A percentile compares a stretch with the other conserved stretches of the same genome.
phyloP scores from a whole-genome alignment of 2,329 filamentous ascomycete genomes.

The Penicillium rolfsii region DNA sequence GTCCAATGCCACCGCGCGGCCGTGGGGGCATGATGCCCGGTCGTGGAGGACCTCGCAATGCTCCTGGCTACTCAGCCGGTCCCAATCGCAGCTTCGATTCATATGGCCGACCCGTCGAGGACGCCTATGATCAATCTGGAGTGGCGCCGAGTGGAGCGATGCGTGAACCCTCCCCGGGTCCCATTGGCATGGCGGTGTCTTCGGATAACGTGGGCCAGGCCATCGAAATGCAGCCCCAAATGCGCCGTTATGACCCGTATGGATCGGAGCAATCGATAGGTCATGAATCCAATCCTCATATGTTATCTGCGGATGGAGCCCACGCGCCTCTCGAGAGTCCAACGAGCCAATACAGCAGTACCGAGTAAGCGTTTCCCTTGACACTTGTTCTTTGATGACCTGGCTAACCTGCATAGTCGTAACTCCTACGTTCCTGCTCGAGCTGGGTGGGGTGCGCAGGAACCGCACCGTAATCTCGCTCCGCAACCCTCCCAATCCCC shows the following conservation, averaged over 20 bases:
- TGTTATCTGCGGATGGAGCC: constrained; percentile 32
- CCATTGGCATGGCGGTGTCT: constrained; percentile 41
- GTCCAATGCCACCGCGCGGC: constrained; percentile 35
- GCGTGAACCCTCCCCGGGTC: constrained; percentile 37
- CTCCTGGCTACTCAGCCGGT: constrained; percentile 56
- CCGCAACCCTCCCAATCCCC: constrained; percentile 19
- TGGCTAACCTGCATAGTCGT: constrained; percentile 22
- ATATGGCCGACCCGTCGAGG: constrained; percentile 41
- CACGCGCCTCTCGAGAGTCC: constrained; percentile 58
- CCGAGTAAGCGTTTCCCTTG: constrained; percentile 64
- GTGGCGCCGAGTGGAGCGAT: constrained; percentile 26
- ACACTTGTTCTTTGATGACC: neutral
- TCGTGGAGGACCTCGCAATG: constrained; percentile 45
- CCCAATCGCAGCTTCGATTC: constrained; percentile 35
- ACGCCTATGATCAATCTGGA: constrained; percentile 32
- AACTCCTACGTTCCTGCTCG: constrained; percentile 53
- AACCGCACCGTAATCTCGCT: constrained; percentile 21
- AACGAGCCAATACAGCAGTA: constrained; percentile 71
- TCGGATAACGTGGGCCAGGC: constrained; percentile 61
- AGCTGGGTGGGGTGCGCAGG: constrained; percentile 39
- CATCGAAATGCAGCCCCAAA: constrained; percentile 78
- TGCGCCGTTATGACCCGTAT: constrained; percentile 46
- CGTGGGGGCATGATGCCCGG: constrained; percentile 48
- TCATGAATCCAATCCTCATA: constrained; percentile 29
- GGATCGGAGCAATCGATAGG: constrained; percentile 32